phyloP scores from a whole-genome alignment of 495 filamentous ascomycete genomes.

The Cetradonia linearis region DNA sequence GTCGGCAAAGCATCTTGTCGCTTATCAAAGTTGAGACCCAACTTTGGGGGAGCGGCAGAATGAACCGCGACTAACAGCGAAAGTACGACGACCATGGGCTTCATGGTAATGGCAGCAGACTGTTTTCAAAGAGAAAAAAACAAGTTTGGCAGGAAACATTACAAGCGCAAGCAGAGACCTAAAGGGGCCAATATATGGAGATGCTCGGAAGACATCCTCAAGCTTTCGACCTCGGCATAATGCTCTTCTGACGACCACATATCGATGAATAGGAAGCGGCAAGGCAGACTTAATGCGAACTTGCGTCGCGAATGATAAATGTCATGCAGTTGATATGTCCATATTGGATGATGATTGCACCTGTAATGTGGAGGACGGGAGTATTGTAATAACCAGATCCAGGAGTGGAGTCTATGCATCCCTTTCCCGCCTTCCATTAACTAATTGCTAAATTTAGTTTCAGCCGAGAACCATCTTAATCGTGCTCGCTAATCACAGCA shows the following conservation, averaged over 20 bases:
- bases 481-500: neutral
- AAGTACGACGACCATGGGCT: neutral
- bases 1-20: constrained; percentile 25
- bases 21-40: constrained; percentile 24
- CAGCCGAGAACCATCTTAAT: neutral
- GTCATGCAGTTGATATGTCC: neutral
- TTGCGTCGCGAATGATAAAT: neutral
- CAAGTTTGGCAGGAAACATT: neutral
- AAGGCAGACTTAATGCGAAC: neutral
- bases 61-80: neutral
- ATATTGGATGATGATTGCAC: neutral
- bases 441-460: neutral
- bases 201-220: neutral
- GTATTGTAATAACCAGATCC: neutral
- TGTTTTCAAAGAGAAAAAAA: neutral
- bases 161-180: neutral
- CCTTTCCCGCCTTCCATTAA: neutral
- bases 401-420: neutral
- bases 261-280: neutral
- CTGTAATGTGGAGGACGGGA: no score
- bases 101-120: neutral
- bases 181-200: neutral
- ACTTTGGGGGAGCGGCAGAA: constrained; percentile 11
- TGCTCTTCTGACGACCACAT: no score
- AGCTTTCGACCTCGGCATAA: constrained; percentile 2